phyloP scores from a whole-genome alignment of 202 grass and related monocot species.

The Setaria italica region DNA sequence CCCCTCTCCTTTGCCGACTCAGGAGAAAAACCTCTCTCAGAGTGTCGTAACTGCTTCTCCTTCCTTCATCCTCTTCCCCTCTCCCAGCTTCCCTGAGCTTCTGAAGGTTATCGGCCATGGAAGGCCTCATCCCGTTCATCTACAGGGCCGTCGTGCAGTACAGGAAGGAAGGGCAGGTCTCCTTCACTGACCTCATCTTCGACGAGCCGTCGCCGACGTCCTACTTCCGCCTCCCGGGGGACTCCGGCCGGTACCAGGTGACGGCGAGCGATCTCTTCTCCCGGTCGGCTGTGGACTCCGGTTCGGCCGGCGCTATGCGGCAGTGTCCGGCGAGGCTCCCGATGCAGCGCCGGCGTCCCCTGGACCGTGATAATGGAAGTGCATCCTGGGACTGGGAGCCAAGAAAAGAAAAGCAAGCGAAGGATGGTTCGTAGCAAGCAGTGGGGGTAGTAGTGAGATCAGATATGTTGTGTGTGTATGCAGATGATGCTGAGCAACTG shows the following conservation, averaged over 20 bases:
- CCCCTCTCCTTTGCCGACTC: slow-evolving; percentile 10
- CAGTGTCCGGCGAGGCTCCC: slow-evolving; percentile 47
- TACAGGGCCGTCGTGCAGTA: slow-evolving; percentile 80
- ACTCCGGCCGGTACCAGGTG: slow-evolving; percentile 64
- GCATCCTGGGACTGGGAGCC: neutral
- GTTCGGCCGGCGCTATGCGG: neutral
- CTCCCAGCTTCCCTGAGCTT: neutral
- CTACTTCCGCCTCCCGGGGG: slow-evolving; percentile 68
- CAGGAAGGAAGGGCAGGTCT: slow-evolving; percentile 64
- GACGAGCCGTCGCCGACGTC: slow-evolving; percentile 62
- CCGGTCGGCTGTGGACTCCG: neutral
- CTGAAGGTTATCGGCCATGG: slow-evolving; percentile 48
- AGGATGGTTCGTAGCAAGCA: slow-evolving; percentile 30
- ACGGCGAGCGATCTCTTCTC: slow-evolving; percentile 46
- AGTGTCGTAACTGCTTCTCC: slow-evolving; percentile 18
- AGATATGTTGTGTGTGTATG: neutral
- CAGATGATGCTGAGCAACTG: slow-evolving; percentile 32
- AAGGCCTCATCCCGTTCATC: slow-evolving; percentile 89
- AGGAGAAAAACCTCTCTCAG: slow-evolving; percentile 4
- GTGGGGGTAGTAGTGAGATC: neutral
- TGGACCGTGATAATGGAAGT: slow-evolving; percentile 1
- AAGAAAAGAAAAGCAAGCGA: slow-evolving; percentile 13
- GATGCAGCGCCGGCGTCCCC: slow-evolving; percentile 41
- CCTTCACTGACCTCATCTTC: slow-evolving; percentile 57
- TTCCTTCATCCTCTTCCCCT: slow-evolving; percentile 2